Evolutionary conservation across 495 filamentous ascomycete species (phyloP).

Genomic region (Filosporella fistucella): DNA sequence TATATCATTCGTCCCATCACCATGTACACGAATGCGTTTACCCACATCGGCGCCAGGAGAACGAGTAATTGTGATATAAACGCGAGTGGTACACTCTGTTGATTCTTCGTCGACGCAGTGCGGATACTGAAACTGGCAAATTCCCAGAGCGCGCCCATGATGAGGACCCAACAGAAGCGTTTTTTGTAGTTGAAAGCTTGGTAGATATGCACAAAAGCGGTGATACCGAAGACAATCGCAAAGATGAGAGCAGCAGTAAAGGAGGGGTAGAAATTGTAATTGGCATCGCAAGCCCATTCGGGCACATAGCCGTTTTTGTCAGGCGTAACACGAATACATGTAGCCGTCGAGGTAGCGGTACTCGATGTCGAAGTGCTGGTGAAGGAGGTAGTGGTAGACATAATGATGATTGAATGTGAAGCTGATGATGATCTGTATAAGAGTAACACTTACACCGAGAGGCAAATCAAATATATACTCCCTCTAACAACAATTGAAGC

Average conservation of each 20-base stretch:
- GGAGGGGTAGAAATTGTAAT: conserved; percentile 34
- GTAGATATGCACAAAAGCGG: conserved; percentile 26
- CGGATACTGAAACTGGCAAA: conserved; percentile 31
- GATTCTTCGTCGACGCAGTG: conserved; percentile 31
- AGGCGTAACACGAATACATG: conserved; percentile 25
- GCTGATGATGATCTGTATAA: no score
- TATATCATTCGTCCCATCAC: conserved; percentile 57
- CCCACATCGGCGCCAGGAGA: conserved; percentile 44
- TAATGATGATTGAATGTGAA: no score
- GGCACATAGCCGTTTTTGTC: conserved; percentile 39
- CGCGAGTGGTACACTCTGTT: conserved; percentile 28
- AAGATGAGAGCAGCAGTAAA: conserved; percentile 34
- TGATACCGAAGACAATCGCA: conserved; percentile 31
- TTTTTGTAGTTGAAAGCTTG: conserved; percentile 29
- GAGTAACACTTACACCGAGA: no score
- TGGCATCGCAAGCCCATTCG: conserved; percentile 32
- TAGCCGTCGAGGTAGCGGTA: conserved; percentile 15
- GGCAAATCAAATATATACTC: no score
- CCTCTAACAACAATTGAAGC: no score
- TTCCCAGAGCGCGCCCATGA: conserved; percentile 39
- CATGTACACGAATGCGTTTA: conserved; percentile 71
- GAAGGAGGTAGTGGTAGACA: no score
- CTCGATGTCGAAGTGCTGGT: no score
- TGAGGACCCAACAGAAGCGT: conserved; percentile 50
- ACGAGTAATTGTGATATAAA: conserved; percentile 31